Base-by-base conservation (phyloP, 2,329 filamentous ascomycete species). In the Ophiostoma novo-ulmi region DNA sequence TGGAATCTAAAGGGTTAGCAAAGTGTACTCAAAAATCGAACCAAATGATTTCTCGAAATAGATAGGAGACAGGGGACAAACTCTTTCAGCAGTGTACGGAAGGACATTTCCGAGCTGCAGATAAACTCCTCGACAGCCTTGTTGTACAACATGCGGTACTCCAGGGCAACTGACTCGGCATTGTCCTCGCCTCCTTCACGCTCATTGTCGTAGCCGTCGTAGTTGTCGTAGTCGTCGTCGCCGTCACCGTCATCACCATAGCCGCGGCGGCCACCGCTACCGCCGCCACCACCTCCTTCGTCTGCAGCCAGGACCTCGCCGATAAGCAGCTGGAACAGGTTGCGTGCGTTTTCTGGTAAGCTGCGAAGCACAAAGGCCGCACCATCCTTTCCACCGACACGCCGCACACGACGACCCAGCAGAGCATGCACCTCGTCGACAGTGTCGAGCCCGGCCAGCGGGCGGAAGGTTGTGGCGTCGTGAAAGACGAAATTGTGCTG, bases 111-210 rank as follows among this genome's bases (percentile, higher is more conserved):
- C 72, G 91, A 97, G 75, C 92, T 95, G 79, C 94, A 97, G 68
- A 99, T 95, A 79, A 99, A 98, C 77, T 97, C 93, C 80, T 97
- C 94, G 5, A 94, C 91, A 2, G 95, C 94, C 81, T 97, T 97
- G 78, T 97, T 93, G 77, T 98, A 99, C 74, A 99, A 80, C 75
- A 93, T 89, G 31, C 93, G 85, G 78, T 97, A 98, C 80, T 98
- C 94, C 20, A 99, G 88, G 0, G 91, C 93, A 2, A 87, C 84
- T 44, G 86, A 85, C 72, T 88, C 87, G 20, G 82, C 82, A 22
- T 78, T 78, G 10, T 77, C 76, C 14, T 75, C 82, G 10, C 83
- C 83, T n/a, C 88, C 87, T 13, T 82, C 82, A 26, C 80, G 81
- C 2, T 78, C 80, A 0, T 80, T 81, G 2, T 96, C 93, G 77